Percentiles rank a stretch among this genome's conserved stretches.
phyloP scores from a whole-genome alignment of 106 monocot genomes.

The Alisma plantagoaquatica region DNA sequence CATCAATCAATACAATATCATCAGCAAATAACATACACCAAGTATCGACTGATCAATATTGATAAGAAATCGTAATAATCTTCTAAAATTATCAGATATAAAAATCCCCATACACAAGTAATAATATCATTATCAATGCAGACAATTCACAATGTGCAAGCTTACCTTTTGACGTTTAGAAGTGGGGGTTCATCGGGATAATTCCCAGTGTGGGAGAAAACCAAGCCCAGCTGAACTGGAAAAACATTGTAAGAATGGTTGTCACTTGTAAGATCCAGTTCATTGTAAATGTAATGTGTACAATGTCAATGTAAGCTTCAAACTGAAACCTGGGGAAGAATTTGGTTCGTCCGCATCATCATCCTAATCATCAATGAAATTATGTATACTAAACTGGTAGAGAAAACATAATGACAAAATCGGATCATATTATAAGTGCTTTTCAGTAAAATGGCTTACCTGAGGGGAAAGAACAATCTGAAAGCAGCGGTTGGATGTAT shows the following conservation, averaged over 20 bases:
- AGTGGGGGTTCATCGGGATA: conserved; percentile 98
- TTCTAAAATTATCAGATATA: not conserved
- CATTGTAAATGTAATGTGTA: not conserved
- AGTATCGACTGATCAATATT: too few species aligned
- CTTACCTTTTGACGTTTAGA: conserved; percentile 79
- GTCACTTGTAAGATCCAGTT: not conserved
- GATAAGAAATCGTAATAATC: too few species aligned
- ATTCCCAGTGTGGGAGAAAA: conserved; percentile 83
- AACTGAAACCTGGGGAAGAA: conserved; percentile 42
- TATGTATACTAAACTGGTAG: not conserved
- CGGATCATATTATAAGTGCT: too few species aligned
- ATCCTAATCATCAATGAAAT: conserved; percentile 40
- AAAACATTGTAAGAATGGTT: conserved; percentile 12
- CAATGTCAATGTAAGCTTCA: not conserved
- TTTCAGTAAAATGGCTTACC: conserved; percentile 11
- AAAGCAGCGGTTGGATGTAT: conserved; percentile 17
- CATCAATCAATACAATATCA: too few species aligned
- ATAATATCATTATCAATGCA: too few species aligned
- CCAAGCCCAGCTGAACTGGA: conserved; percentile 78
- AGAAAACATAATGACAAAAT: too few species aligned
- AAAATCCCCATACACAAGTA: not conserved
- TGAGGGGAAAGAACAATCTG: conserved; percentile 21
- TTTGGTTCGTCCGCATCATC: conserved; percentile 61
- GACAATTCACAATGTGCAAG: too few species aligned
- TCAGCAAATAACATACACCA: too few species aligned